Evolutionary conservation across 352 stramenopile genomes (phyloP).

Genomic region (Phytopythium ostracodes): DNA sequence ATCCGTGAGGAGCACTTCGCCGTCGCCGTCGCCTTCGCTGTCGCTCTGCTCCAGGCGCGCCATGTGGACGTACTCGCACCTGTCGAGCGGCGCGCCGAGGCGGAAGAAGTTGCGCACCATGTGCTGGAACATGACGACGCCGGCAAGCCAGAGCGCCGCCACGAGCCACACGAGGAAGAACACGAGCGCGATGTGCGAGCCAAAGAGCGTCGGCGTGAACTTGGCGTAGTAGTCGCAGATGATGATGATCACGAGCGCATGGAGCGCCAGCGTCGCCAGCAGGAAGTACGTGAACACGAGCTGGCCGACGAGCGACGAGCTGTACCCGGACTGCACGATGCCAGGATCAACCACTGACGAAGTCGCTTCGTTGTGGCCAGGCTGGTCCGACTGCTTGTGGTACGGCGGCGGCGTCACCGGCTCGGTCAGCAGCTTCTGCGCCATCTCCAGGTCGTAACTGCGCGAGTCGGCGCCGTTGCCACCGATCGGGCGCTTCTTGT

Average conservation of each 20-base stretch:
- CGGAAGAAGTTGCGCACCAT: constrained; percentile 35
- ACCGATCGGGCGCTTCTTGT: constrained; percentile 1
- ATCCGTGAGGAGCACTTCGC: constrained; percentile 28
- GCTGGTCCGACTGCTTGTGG: constrained; percentile 7
- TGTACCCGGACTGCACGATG: constrained; percentile 18
- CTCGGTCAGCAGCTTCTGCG: constrained; percentile 10
- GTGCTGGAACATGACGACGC: constrained; percentile 18
- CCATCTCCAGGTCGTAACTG: constrained; percentile 5
- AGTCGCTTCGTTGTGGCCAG: background rate
- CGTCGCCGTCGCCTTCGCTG: constrained; percentile 14
- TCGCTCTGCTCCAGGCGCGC: constrained; percentile 15
- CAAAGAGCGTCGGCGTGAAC: constrained; percentile 24
- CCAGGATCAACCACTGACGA: background rate
- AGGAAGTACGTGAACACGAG: constrained; percentile 25
- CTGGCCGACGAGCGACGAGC: constrained; percentile 10
- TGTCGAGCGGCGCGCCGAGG: constrained; percentile 14
- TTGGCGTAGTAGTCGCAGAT: constrained; percentile 35
- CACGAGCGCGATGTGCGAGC: constrained; percentile 17
- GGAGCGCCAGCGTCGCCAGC: constrained; percentile 12
- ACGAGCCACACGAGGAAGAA: constrained; percentile 37
- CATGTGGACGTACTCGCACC: constrained; percentile 31
- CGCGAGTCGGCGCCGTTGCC: background rate
- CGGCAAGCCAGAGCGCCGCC: constrained; percentile 19
- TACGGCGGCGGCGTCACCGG: constrained; percentile 11
- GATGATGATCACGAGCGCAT: constrained; percentile 24